Percentiles rank a stretch among this genome's conserved stretches.
phyloP scores from a whole-genome alignment of 192 early-diverging fungal species.

The Linnemannia exigua region DNA sequence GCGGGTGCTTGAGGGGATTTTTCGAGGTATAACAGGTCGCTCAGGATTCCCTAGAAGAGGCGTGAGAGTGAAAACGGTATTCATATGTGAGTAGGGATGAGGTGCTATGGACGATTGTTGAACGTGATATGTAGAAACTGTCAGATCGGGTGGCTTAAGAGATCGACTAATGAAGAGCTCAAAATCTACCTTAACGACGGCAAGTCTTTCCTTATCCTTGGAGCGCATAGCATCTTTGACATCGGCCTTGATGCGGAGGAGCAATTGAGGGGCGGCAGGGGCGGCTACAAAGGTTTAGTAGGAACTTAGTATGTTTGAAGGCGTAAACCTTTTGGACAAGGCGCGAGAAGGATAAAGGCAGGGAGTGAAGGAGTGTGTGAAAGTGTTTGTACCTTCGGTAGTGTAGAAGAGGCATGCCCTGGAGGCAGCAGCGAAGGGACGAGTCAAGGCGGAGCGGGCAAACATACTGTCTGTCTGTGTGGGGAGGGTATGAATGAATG shows the following conservation, averaged over 20 bases:
- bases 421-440: conserved; percentile 2
- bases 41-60: conserved; percentile 74
- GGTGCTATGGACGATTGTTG: neutral
- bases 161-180: neutral
- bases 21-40: conserved; percentile 83
- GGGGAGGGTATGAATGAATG: neutral
- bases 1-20: conserved; percentile 68
- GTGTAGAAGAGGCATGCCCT: conserved; percentile 32
- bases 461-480: conserved; percentile 24
- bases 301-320: neutral
- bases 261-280: conserved; percentile 38
- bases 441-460: conserved; percentile 21
- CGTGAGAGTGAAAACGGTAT: conserved; percentile 45
- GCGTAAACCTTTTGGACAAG: neutral
- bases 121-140: no score
- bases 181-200: conserved; percentile 58
- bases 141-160: neutral
- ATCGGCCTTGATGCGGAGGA: conserved; percentile 75
- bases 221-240: conserved; percentile 86
- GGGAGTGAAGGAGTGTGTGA: neutral
- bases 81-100: neutral
- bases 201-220: conserved; percentile 72
- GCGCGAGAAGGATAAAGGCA: neutral
- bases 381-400: conserved; percentile 33
- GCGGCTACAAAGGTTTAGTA: conserved; percentile 15